These are phyloP conservation scores for Sordariomycetes sp. DNA, from an alignment of 2,329 filamentous ascomycete genomes.

Conservation along the genomic window DNA sequence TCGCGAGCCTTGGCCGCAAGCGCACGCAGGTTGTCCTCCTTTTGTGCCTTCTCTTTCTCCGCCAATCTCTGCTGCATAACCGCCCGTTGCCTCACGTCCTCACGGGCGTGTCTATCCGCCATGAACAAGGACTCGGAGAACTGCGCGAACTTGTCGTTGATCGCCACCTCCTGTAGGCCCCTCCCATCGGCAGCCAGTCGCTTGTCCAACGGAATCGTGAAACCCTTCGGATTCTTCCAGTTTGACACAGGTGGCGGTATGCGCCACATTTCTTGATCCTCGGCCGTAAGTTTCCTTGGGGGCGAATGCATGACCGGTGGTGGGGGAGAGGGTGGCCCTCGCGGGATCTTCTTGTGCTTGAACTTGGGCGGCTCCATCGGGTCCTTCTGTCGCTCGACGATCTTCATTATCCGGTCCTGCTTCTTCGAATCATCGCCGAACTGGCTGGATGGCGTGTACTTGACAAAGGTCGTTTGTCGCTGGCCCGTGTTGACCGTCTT, in stretches of 20 bases:
- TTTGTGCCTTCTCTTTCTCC: slow-evolving; percentile 91
- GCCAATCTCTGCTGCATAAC: slow-evolving; percentile 93
- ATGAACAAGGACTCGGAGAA: slow-evolving; percentile 92
- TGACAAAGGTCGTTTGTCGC: slow-evolving; percentile 83
- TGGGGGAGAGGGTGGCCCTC: slow-evolving; percentile 83
- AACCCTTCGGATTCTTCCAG: slow-evolving; percentile 99
- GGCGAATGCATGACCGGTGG: slow-evolving; percentile 93
- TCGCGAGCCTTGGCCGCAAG: slow-evolving; percentile 87
- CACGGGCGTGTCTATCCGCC: slow-evolving; percentile 85
- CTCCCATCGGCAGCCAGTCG: slow-evolving; percentile 87
- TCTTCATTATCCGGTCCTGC: slow-evolving; percentile 96
- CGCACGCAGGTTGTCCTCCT: slow-evolving; percentile 82
- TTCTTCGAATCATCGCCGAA: slow-evolving; percentile 85
- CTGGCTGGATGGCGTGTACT: slow-evolving; percentile 92
- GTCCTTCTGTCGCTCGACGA: slow-evolving; percentile 80
- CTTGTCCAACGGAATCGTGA: slow-evolving; percentile 93
- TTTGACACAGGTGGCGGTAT: slow-evolving; percentile 83
- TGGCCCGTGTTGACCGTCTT: slow-evolving; percentile 84
- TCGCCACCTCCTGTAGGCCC: slow-evolving; percentile 83
- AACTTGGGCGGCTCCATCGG: slow-evolving; percentile 97
- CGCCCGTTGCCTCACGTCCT: slow-evolving; percentile 86
- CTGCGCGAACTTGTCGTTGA: slow-evolving; percentile 97
- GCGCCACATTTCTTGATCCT: slow-evolving; percentile 95
- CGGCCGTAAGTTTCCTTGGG: slow-evolving; percentile 86
- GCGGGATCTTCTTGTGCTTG: slow-evolving; percentile 96